These are phyloP conservation scores for Fusarium globosum DNA, from an alignment of 2,329 filamentous ascomycete species.

Conservation along the genomic window DNA sequence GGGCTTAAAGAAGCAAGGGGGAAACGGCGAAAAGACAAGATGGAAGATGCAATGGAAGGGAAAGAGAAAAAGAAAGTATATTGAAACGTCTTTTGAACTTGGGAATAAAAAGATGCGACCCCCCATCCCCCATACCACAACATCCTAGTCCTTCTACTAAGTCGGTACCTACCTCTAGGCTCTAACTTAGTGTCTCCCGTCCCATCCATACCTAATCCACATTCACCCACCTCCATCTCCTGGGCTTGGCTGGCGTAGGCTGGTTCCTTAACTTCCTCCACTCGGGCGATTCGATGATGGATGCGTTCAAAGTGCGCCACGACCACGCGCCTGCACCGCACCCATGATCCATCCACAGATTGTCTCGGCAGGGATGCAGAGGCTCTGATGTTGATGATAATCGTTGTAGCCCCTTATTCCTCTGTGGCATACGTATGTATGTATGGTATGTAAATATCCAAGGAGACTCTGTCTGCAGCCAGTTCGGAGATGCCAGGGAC, in stretches of 20 bases:
- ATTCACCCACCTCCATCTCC: slow-evolving; percentile 1
- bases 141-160: neutral
- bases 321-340: slow-evolving; percentile 20
- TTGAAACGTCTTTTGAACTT: slow-evolving; percentile 16
- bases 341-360: slow-evolving; percentile 5
- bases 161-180: neutral
- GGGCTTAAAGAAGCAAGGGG: neutral
- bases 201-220: neutral
- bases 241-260: neutral
- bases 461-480: neutral
- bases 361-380: slow-evolving; percentile 13
- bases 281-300: slow-evolving; percentile 30
- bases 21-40: neutral
- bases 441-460: neutral
- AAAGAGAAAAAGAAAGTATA: slow-evolving; percentile 11
- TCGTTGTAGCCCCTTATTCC: slow-evolving; percentile 22
- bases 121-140: neutral
- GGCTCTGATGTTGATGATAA: neutral
- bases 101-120: slow-evolving; percentile 28
- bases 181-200: slow-evolving; percentile 8
- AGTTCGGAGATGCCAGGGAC: neutral
- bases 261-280: slow-evolving; percentile 8
- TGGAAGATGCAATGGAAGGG: slow-evolving; percentile 9
- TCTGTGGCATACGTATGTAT: neutral
- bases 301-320: slow-evolving; percentile 33